Evolutionary conservation across 2,329 filamentous ascomycete species (phyloP).

Genomic region (Talaromyces albobiverticillius): DNA sequence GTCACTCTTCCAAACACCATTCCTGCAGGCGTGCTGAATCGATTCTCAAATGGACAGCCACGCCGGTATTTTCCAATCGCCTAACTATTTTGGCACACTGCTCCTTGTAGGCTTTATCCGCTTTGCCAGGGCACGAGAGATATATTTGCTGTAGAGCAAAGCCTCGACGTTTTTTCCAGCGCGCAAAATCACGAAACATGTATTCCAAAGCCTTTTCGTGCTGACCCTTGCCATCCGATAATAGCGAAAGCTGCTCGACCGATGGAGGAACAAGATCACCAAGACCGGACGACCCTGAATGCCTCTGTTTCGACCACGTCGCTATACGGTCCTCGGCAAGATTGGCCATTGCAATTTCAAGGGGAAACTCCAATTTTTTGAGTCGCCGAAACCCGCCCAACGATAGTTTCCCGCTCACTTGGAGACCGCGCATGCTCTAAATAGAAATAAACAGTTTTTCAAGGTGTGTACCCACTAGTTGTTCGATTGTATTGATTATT

Average conservation of each 20-base stretch:
- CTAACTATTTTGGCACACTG: background rate
- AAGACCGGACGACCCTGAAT: background rate
- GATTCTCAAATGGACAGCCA: background rate
- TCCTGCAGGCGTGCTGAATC: background rate
- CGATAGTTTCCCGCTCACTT: no score
- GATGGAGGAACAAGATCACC: background rate
- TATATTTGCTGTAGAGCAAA: no score
- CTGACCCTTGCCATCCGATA: background rate
- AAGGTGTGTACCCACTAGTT: no score
- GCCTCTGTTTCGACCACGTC: no score
- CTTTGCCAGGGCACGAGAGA: background rate
- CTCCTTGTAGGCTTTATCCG: background rate
- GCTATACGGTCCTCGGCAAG: no score
- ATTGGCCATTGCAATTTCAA: no score
- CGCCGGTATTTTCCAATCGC: background rate
- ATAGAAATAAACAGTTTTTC: no score
- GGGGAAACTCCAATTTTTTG: no score
- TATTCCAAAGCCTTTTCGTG: background rate
- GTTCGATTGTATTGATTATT: no score
- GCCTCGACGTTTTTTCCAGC: background rate
- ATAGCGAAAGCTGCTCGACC: background rate
- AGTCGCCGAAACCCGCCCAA: no score
- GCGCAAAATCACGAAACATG: background rate
- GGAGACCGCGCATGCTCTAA: no score
- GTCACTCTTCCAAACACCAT: no score